Base-by-base conservation (phyloP, 2,329 filamentous ascomycete genomes). In the Diaporthe velutina region DNA sequence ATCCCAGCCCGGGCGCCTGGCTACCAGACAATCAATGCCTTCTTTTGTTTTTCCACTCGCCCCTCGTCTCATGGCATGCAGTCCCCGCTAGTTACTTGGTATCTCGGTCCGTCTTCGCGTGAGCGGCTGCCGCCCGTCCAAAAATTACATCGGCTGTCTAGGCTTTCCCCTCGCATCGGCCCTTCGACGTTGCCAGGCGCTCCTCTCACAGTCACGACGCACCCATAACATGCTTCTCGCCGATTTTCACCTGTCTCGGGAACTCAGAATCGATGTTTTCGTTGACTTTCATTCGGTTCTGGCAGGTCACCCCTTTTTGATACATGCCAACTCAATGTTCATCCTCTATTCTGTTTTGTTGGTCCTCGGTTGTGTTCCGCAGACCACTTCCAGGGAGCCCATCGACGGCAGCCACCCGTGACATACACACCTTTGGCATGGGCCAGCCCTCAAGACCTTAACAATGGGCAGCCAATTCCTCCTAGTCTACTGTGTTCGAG, bases 401-500 rank as follows among this genome's bases (percentile, higher is more conserved):
- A n/a, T 28, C 35, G 17, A 30, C 48, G n/a, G 33, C 48, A 54
- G 48, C 48, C 22, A 54, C 48, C 25, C 48, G n/a, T 52, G 12
- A 19, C 33, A 12, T 52, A 40, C 33, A 38, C 22, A 68, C 12
- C 13, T 25, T 30, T 67, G 28, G 12, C 12, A 67, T 38, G 33
- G n/a, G 13, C 42, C 12, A 33, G 15, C 19, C 30, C 22, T 45
- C 25, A 45, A n/a, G 19, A 7, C 40, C 10, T 48, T n/a, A 67
- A n/a, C n/a, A 67, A 15, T 33, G 52, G 35, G 57, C 38, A 54
- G 45, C 28, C 22, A 22, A 45, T 19, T n/a, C 13, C 38, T 72
- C 28, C 35, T 13, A 35, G 2, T 72, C 48, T 72, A 70, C 74
- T 77, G 81, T 61, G 77, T 77, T 60, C 86, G 80, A 30, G 81